phyloP scores from a whole-genome alignment of 129 eudicot genomes.

The Silybum marianum region DNA sequence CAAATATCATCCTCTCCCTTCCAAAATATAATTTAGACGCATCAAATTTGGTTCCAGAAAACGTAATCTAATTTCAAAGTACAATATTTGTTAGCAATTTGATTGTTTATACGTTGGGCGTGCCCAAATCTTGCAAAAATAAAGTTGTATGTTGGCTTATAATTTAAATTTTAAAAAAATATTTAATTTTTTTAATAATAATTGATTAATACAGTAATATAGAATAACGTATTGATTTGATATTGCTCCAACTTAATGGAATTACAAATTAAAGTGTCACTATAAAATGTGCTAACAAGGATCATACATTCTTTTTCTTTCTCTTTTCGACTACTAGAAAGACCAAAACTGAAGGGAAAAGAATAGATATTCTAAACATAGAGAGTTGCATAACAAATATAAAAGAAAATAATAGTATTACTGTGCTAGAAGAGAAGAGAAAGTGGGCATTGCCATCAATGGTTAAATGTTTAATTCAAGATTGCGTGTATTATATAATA shows the following conservation, averaged over 20 bases:
- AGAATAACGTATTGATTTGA: no score
- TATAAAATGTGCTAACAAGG: conserved; percentile 2
- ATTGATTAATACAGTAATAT: no score
- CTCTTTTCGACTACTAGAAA: neutral
- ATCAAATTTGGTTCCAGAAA: no score
- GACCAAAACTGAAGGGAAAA: neutral
- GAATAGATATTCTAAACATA: conserved; percentile 9
- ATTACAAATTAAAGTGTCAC: neutral
- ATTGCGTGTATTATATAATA: conserved; percentile 13
- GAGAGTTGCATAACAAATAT: neutral
- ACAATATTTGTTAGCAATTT: no score
- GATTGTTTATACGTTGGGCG: no score
- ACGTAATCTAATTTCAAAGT: no score
- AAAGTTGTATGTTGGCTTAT: neutral
- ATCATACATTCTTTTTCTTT: neutral
- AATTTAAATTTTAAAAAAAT: no score
- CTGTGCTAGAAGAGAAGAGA: neutral
- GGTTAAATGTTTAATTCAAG: conserved; percentile 8
- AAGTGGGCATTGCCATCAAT: conserved; percentile 13
- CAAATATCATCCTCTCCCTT: no score
- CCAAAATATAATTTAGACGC: no score
- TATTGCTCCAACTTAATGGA: neutral
- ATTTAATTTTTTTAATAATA: no score
- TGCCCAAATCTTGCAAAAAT: neutral
- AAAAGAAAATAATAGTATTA: neutral